phyloP scores from a whole-genome alignment of 345 rosid genomes.

The Arabidopsis arenosa region DNA sequence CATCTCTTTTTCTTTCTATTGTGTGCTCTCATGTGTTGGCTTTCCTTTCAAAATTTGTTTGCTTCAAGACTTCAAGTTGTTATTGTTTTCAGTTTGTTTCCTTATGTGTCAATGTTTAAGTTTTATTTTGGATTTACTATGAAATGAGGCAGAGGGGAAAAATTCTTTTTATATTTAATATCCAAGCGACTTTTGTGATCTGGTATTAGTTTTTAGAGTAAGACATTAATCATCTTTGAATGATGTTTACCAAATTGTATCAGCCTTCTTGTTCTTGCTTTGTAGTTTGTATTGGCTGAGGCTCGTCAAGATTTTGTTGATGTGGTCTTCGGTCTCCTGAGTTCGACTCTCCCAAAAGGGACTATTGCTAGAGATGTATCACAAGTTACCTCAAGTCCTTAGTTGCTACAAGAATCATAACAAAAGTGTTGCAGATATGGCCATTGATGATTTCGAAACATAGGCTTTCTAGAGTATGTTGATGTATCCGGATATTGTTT shows the following conservation, averaged over 20 bases:
- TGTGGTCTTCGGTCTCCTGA: too few relatives aligned
- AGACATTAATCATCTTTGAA: not conserved
- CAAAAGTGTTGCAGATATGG: not conserved
- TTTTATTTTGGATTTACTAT: not conserved
- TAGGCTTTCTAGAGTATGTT: not conserved
- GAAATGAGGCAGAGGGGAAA: not conserved
- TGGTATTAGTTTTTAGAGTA: not conserved
- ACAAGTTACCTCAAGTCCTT: not conserved
- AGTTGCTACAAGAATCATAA: not conserved
- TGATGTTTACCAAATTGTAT: not conserved
- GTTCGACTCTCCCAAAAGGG: not conserved
- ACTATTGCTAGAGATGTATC: not conserved
- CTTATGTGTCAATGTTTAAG: not conserved
- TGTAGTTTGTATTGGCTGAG: slow-evolving; percentile 27
- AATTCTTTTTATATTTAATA: not conserved
- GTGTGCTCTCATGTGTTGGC: not conserved
- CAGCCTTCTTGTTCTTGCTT: not conserved
- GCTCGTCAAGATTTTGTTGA: slow-evolving; percentile 40
- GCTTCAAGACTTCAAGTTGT: not conserved
- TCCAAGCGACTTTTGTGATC: not conserved
- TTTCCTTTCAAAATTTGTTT: not conserved
- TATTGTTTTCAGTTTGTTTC: not conserved
- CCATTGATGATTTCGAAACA: not conserved
- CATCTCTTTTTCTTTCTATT: not conserved
- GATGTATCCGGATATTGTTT: not conserved